A percentile compares a stretch with the other conserved stretches of the same genome.
phyloP scores from a whole-genome alignment of 345 rosid species.

The Gossypium ekmanianum region DNA sequence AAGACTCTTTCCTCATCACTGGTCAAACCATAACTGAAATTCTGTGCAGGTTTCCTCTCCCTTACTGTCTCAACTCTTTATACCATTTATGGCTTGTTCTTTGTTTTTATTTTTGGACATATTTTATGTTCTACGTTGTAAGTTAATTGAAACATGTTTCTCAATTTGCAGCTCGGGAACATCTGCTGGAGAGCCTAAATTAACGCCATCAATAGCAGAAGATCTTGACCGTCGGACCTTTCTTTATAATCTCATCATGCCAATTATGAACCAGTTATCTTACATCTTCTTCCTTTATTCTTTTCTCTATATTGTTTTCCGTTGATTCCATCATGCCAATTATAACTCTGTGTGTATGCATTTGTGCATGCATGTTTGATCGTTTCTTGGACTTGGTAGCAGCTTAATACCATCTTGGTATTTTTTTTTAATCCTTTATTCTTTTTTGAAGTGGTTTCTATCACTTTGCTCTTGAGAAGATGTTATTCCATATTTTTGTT shows the following conservation, averaged over 20 bases:
- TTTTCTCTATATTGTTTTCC: neutral
- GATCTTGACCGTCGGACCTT: constrained; percentile 66
- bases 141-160: constrained; percentile 6
- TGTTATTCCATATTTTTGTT: neutral
- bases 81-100: neutral
- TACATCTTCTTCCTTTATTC: constrained; percentile 3
- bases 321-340: neutral
- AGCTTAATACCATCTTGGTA: neutral
- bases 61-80: neutral
- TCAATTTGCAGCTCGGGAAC: constrained; percentile 58
- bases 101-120: neutral
- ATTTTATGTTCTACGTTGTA: neutral
- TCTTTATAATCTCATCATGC: constrained; percentile 65
- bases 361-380: neutral
- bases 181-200: constrained; percentile 62
- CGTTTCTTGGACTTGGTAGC: neutral
- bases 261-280: constrained; percentile 54
- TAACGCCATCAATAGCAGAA: constrained; percentile 61
- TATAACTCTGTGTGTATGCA: neutral
- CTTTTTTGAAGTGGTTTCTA: constrained; percentile 3
- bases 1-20: constrained; percentile 49
- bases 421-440: neutral
- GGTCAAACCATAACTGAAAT: constrained; percentile 55
- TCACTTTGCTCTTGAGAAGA: neutral
- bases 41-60: constrained; percentile 54